A percentile compares a stretch with the other conserved stretches of the same genome.
phyloP scores from a whole-genome alignment of 192 early-diverging fungal genomes.

The Coemansia sp. region DNA sequence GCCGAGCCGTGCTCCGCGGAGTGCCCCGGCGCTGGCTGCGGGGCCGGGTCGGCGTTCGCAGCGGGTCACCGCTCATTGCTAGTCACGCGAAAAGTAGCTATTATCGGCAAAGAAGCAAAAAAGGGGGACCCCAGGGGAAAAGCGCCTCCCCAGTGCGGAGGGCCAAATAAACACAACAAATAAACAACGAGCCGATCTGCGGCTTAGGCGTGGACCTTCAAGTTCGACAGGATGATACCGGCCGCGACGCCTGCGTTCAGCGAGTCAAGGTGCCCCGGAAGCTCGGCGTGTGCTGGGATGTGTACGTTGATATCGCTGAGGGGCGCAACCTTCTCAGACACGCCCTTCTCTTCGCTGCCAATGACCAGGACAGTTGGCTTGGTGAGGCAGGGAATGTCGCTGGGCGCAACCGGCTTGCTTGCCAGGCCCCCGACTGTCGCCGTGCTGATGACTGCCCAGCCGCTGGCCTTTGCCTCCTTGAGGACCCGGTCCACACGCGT shows the following conservation, averaged over 20 bases:
- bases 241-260: constrained; percentile 48
- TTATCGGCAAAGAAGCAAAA: no score
- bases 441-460: constrained; percentile 32
- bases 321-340: constrained; percentile 1
- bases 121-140: no score
- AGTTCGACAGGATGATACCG: constrained; percentile 19
- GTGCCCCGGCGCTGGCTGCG: background rate
- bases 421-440: background rate
- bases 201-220: constrained; percentile 10
- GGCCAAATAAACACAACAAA: constrained; percentile 1
- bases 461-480: background rate
- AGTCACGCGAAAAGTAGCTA: no score
- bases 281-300: constrained; percentile 18
- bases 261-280: constrained; percentile 29
- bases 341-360: constrained; percentile 30
- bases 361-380: constrained; percentile 34
- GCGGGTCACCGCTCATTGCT: no score
- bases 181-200: background rate
- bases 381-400: constrained; percentile 4
- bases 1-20: constrained; percentile 15
- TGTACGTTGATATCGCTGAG: constrained; percentile 24
- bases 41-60: background rate
- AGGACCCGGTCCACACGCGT: background rate
- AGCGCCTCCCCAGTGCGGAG: no score
- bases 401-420: background rate